Percentiles rank a stretch among this genome's conserved stretches.
Evolutionary conservation across 306 rosid genomes (phyloP).

Genomic region (Mimosa pudica): DNA sequence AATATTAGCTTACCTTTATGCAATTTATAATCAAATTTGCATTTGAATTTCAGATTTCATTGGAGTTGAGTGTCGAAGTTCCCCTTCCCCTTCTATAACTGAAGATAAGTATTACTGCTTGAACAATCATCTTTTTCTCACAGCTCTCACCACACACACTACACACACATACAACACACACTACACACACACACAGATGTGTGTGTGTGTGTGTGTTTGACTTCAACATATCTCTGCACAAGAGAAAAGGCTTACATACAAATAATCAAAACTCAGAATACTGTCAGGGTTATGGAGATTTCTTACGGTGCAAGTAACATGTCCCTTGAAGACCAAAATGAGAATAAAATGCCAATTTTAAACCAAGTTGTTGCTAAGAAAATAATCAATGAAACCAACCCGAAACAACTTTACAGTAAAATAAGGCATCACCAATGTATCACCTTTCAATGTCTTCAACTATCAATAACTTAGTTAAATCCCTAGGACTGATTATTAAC

Average conservation of each 20-base stretch:
- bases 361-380: conserved; percentile 20
- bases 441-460: conserved; percentile 27
- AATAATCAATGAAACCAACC: conserved; percentile 38
- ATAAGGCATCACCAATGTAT: conserved; percentile 54
- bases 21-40: background rate
- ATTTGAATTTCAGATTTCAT: background rate
- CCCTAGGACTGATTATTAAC: conserved; percentile 60
- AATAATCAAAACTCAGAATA: background rate
- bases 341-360: background rate
- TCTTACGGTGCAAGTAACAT: background rate
- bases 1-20: too few species aligned
- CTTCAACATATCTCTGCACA: background rate
- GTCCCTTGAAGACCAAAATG: background rate
- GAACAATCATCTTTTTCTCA: background rate
- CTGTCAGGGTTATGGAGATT: background rate
- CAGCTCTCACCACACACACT: too few species aligned
- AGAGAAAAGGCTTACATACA: background rate
- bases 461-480: conserved; percentile 50
- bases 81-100: background rate
- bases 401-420: conserved; percentile 41
- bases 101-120: background rate
- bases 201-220: background rate
- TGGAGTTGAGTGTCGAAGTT: background rate
- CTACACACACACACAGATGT: too few species aligned
- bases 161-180: too few species aligned